Conservation (phyloP, 352 stramenopile genomes). For the Phytophthora boehmeriae region DNA sequence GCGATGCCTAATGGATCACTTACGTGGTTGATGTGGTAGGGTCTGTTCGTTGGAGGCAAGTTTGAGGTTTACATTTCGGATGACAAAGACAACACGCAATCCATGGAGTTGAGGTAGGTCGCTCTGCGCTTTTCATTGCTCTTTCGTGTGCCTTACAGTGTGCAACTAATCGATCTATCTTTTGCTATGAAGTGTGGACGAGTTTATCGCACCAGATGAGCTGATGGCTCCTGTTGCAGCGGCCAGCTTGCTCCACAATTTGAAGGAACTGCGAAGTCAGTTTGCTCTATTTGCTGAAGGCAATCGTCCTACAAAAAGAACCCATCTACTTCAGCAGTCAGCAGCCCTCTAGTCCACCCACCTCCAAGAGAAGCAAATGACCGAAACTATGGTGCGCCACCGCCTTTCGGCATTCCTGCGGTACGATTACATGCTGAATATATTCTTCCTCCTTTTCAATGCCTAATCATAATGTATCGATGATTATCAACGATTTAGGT, state of each 20-base stretch:
- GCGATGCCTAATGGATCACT: background rate
- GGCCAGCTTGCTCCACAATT: conserved; percentile 51
- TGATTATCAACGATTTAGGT: conserved; percentile 31
- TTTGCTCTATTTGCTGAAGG: conserved; percentile 63
- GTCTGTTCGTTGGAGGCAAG: conserved; percentile 74
- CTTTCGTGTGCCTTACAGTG: background rate
- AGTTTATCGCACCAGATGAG: conserved; percentile 36
- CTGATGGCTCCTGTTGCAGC: conserved; percentile 31
- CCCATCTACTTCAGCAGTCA: conserved; percentile 2
- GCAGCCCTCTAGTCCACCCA: conserved; percentile 16
- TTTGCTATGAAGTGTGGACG: conserved; percentile 34
- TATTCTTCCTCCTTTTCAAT: too few species aligned
- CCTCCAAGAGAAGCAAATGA: conserved; percentile 17
- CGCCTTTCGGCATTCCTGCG: conserved; percentile 44
- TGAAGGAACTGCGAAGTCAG: conserved; percentile 52
- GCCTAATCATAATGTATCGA: too few species aligned
- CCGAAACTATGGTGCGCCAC: conserved; percentile 13
- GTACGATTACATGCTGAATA: conserved; percentile 12
- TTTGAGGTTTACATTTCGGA: conserved; percentile 84
- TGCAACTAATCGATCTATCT: background rate
- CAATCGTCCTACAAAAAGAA: conserved; percentile 54
- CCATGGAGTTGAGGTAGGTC: conserved; percentile 70
- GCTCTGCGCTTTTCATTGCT: background rate
- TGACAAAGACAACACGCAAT: conserved; percentile 66
- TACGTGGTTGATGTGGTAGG: conserved; percentile 32